These are phyloP conservation scores for Tolypocladium cylindrosporum DNA, from an alignment of 2,329 filamentous ascomycete species.

Conservation along the genomic window DNA sequence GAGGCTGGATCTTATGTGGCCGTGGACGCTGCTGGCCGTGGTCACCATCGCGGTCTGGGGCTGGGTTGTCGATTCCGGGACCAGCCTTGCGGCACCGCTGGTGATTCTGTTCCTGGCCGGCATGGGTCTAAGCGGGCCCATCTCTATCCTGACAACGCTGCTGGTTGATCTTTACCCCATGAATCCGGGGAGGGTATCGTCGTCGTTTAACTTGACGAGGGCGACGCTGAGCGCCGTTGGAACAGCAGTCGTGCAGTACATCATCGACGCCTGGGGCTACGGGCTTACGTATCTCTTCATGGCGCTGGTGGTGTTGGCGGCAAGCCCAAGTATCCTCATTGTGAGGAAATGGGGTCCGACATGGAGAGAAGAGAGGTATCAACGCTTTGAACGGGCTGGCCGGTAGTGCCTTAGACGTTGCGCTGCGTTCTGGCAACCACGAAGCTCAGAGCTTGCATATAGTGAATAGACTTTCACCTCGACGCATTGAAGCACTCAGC, in stretches of 20 bases:
- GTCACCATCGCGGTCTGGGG: conserved; percentile 30
- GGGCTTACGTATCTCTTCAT: conserved; percentile 27
- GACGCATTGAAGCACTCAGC: too few relatives aligned
- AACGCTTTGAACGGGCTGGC: conserved; percentile 5
- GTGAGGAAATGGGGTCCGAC: conserved; percentile 19
- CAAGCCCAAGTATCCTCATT: conserved; percentile 16
- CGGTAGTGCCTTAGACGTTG: not conserved
- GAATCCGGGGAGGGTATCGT: conserved; percentile 29
- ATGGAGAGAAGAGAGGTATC: conserved; percentile 21
- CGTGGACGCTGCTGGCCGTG: conserved; percentile 32
- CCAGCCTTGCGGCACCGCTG: conserved; percentile 28
- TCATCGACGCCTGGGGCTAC: conserved; percentile 29
- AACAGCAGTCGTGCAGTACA: conserved; percentile 27
- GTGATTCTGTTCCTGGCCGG: conserved; percentile 28
- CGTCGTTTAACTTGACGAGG: conserved; percentile 29
- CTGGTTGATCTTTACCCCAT: conserved; percentile 32
- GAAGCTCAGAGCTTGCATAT: too few relatives aligned
- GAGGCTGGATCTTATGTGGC: conserved; percentile 24
- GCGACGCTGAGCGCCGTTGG: conserved; percentile 28
- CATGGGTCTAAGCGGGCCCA: conserved; percentile 25
- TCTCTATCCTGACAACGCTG: conserved; percentile 29
- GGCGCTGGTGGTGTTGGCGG: conserved; percentile 16
- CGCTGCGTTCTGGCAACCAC: not conserved
- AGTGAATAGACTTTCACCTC: too few relatives aligned
- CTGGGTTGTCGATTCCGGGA: conserved; percentile 28